Base-by-base conservation (phyloP, 345 rosid genomes). In the Melastoma malabathricum region DNA sequence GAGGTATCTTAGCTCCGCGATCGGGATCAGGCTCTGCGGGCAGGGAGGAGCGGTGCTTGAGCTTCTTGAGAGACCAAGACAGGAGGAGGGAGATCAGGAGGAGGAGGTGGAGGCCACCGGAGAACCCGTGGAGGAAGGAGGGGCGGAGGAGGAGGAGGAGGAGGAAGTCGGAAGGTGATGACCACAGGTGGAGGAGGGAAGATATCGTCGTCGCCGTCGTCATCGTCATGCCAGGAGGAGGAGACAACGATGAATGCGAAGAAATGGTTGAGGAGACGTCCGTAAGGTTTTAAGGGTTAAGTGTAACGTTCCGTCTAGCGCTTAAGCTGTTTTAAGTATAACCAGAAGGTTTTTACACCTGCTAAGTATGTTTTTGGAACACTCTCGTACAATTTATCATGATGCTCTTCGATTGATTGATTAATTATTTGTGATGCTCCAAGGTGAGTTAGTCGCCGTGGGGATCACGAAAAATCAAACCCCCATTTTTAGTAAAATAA, bases 51-150 rank as follows among this genome's bases (percentile, higher is more conserved):
- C 25, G 4, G 25, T 1, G 25, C 10, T 47, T 41, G 20, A 54
- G 22, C 20, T 44, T 54, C 29, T 54, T 54, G 58, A 13, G 25
- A 15, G 18, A 17, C 51, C 59, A 64, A 3, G 44, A 68, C 12
- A 49, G 55, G 8, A 58, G 44, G 23, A 74, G 59, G 17, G 25
- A 50, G 34, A 70, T 44, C 20, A 64, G 56, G 54, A 70, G 34
- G 27, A 64, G 43, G 1, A 68, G 43, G 50, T 70, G 73, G 5
- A 69, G 49, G 20, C 68, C 56, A 58, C 62, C 64, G 27, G 74
- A 75, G 34, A 75, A 44, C 39, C 76, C 68, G 22, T 18, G 68
- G 2, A 61, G 15, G 56, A 75, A 69, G 59, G 44, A 15, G 50
- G 67, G 68, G 47, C 60, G 48, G n/a, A n/a, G 7, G 15, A 59